Evolutionary conservation across 257 asterid genomes (phyloP), one percentile per base, ranked within the genome.

Genomic region (Solanum virginianum): DNA sequence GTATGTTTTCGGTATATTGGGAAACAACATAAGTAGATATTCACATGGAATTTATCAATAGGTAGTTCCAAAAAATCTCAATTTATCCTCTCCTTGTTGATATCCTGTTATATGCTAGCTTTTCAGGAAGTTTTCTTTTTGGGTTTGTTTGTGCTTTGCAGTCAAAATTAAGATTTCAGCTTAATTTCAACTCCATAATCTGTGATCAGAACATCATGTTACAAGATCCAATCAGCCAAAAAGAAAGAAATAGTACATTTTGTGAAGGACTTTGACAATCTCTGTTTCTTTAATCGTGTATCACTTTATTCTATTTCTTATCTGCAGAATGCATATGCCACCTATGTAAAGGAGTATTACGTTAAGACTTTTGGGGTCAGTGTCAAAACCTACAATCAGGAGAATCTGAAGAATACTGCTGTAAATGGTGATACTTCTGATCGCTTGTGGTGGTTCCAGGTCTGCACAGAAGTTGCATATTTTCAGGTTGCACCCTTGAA

Each of bases 371-470:
- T 91, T 18, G 98, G 98, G 55, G 90, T 17, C 53, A 77, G 86
- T 69, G 91, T 92, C 47, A 95, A 90, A 88, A 87, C 98, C 56
- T 96, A 96, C 32, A 75, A 93, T 88, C 99, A 96, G 88, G 87
- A 90, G 86, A 88, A 88, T 83, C 87, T 96, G 91, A 96, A 91
- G 93, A 86, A 87, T 43, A 88, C 93, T 80, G 84, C 88, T 85
- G 56, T 90, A 81, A 86, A 49, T 32, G 86, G 84, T 59, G 89
- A 89, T 71, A 86, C 91, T 57, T 86, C 94, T 59, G 93, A 87
- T 87, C 98, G 98, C 84, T 87, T 96, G 90, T 96, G 99, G 99
- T 96, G 99, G 99, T 96, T 95, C 94, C 99, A 96, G 90, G 99
- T 95, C 83, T 96, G 99, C 85, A 91, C 98, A 1, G 99, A 96